Evolutionary conservation across 2,329 filamentous ascomycete species (phyloP).

Genomic region (Monilinia aucupariae): DNA sequence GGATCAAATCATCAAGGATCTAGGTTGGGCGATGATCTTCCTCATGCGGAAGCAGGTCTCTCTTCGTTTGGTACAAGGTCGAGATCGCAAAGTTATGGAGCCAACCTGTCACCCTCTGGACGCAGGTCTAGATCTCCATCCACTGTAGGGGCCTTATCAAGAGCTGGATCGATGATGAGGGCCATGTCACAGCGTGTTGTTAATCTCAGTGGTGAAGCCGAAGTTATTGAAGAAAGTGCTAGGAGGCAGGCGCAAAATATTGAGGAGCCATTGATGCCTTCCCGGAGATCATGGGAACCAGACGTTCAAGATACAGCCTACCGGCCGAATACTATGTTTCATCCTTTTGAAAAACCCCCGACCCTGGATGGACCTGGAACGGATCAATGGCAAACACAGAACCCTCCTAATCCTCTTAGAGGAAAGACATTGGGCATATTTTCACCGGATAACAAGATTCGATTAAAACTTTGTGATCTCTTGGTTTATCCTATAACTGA

Average conservation of each 20-base stretch:
- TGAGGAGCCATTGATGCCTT: slow-evolving; percentile 14
- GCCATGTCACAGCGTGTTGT: slow-evolving; percentile 96
- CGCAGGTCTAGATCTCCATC: slow-evolving; percentile 52
- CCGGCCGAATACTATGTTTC: slow-evolving; percentile 23
- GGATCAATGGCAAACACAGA: slow-evolving; percentile 29
- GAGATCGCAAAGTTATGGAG: slow-evolving; percentile 53
- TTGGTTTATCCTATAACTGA: slow-evolving; percentile 84
- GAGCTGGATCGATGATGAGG: slow-evolving; percentile 70
- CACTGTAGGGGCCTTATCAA: slow-evolving; percentile 58
- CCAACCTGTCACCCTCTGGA: slow-evolving; percentile 48
- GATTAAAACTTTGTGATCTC: slow-evolving; percentile 72
- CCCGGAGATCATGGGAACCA: slow-evolving; percentile 30
- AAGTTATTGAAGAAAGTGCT: slow-evolving; percentile 65
- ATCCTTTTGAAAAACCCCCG: slow-evolving; percentile 32
- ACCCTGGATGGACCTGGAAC: slow-evolving; percentile 9
- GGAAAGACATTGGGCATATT: slow-evolving; percentile 86
- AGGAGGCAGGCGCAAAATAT: slow-evolving; percentile 23
- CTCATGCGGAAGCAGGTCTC: slow-evolving; percentile 53
- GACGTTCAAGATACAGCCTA: slow-evolving; percentile 34
- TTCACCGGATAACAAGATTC: slow-evolving; percentile 67
- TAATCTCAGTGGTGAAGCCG: slow-evolving; percentile 90
- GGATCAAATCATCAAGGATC: slow-evolving; percentile 39
- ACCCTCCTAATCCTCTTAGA: slow-evolving; percentile 68
- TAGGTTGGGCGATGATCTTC: slow-evolving; percentile 55
- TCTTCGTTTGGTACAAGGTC: slow-evolving; percentile 36